Percentiles rank a stretch among this genome's conserved stretches.
Conservation (phyloP, 2,329 filamentous ascomycete species). For the Thelonectria rubi region DNA sequence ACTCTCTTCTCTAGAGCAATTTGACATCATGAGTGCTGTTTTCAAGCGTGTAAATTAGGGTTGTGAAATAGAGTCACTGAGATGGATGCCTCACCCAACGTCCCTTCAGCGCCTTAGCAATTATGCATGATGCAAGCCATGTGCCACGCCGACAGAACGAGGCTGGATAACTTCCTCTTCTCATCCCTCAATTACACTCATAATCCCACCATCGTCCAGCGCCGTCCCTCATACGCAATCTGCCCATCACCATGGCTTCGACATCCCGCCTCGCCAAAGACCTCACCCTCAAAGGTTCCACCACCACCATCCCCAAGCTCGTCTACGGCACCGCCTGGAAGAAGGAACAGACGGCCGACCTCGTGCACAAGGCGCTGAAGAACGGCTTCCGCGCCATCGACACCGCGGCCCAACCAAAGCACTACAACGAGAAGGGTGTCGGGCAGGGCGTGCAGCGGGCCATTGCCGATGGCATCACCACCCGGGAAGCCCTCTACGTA, state of each 20-base stretch:
- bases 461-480: constrained; percentile 66
- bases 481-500: constrained; percentile 69
- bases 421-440: constrained; percentile 79
- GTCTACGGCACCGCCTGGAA: constrained; percentile 92
- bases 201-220: background rate
- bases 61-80: background rate
- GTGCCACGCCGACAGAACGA: background rate
- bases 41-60: background rate
- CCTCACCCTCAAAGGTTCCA: constrained; percentile 44
- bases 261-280: constrained; percentile 47
- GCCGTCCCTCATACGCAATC: background rate
- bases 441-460: constrained; percentile 72
- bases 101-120: background rate
- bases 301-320: constrained; percentile 59
- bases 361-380: constrained; percentile 74
- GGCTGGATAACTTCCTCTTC: background rate
- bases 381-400: constrained; percentile 78
- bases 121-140: background rate
- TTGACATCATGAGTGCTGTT: background rate
- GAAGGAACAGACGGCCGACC: constrained; percentile 69
- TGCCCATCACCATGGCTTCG: constrained; percentile 32
- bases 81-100: background rate
- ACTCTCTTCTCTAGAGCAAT: background rate
- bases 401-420: constrained; percentile 80
- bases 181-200: background rate